Base-by-base conservation (phyloP, 2,329 filamentous ascomycete species). In the Cadophora sp. region DNA sequence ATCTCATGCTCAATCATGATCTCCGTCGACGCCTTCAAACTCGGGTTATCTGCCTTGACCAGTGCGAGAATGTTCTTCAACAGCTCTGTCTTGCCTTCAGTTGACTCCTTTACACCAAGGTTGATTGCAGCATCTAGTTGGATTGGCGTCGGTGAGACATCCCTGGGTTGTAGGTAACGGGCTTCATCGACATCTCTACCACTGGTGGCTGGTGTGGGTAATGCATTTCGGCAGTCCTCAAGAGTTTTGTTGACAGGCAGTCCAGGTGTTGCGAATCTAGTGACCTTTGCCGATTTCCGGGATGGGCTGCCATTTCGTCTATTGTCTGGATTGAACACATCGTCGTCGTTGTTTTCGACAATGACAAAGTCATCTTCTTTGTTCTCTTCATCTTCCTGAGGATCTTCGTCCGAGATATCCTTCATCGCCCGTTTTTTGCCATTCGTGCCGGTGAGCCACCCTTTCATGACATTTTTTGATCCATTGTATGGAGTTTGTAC, bases 1-100 rank as follows among this genome's bases (percentile, higher is more conserved):
- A 64, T 58, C 16, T 56, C 62, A 63, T 59, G 67, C 63, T 50
- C 46, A 26, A 65, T 62, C 34, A 48, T 26, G 27, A 55, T 59
- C 29, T 51, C 31, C 26, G 53, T 68, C 22, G 63, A 68, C 16
- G 22, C 26, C 31, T 61, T 61, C 7, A 61, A 29, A 2, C 16
- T 27, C n/a, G 56, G 31, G 34, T 60, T 34, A 22, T 66, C 64
- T 1, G 29, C 64, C 22, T 48, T 27, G 48, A 66, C 14, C 26
- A 66, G 12, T 14, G 11, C 62, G n/a, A 64, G 31, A 11, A 64
- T 53, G 12, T 4, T 43, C 31, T 22, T 58, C 12, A 43, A 24
- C 11, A 64, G 22, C 12, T 58, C 51, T 1, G n/a, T 19, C 22
- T 48, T 46, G 12, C 53, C 31, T 16, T 24, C 31, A 7, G 31